phyloP scores from a whole-genome alignment of 2,329 filamentous ascomycete genomes.

The Aspergillus fructus region DNA sequence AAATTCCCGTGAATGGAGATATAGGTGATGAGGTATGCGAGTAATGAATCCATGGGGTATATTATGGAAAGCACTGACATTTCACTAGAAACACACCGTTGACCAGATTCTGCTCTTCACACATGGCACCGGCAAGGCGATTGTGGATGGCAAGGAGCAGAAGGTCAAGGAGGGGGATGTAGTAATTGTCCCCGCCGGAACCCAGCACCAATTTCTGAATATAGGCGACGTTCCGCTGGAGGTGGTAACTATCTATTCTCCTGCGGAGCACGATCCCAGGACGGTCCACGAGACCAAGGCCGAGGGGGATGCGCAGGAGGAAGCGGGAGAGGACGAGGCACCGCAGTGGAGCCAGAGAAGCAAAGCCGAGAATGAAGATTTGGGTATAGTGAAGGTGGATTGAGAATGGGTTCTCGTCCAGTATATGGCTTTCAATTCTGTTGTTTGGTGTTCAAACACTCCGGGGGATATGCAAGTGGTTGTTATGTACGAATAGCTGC shows the following conservation, averaged over 20 bases:
- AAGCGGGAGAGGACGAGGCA: slow-evolving; percentile 60
- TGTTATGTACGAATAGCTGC: too few species aligned
- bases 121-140: slow-evolving; percentile 57
- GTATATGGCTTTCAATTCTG: too few species aligned
- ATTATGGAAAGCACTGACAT: not conserved
- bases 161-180: slow-evolving; percentile 56
- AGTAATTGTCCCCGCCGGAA: slow-evolving; percentile 64
- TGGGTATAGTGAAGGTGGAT: slow-evolving; percentile 51
- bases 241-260: slow-evolving; percentile 63
- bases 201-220: slow-evolving; percentile 66
- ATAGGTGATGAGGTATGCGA: slow-evolving; percentile 62
- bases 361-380: slow-evolving; percentile 59
- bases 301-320: slow-evolving; percentile 62
- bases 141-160: slow-evolving; percentile 59
- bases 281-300: slow-evolving; percentile 64
- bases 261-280: slow-evolving; percentile 60
- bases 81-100: slow-evolving; percentile 52
- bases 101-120: slow-evolving; percentile 67
- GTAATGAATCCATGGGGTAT: not conserved
- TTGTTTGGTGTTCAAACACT: too few species aligned
- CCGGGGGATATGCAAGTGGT: too few species aligned
- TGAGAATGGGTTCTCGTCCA: not conserved
- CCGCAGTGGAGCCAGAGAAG: slow-evolving; percentile 59
- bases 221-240: slow-evolving; percentile 59
- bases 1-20: slow-evolving; percentile 61